Percentiles rank a stretch among this genome's conserved stretches.
Conservation (phyloP, 2,329 filamentous ascomycete genomes). For the Capronia americana region DNA sequence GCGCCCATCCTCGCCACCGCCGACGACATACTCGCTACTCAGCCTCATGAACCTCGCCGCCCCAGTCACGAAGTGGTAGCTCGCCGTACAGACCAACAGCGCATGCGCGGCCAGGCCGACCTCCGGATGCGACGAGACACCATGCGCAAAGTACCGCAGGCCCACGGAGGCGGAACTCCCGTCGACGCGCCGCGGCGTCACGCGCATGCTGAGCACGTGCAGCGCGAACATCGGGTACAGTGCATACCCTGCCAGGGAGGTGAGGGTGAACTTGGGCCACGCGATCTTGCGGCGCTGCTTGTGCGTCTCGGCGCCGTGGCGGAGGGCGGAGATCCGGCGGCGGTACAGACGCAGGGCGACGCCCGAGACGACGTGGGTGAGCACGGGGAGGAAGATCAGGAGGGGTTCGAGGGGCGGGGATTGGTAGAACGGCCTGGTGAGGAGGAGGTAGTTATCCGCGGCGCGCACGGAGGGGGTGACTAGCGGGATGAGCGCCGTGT, state of each 20-base stretch:
- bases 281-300: constrained; percentile 54
- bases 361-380: constrained; percentile 78
- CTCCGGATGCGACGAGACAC: constrained; percentile 74
- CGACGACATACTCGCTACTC: constrained; percentile 61
- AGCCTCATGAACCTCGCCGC: constrained; percentile 79
- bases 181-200: constrained; percentile 75
- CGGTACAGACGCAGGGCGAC: constrained; percentile 77
- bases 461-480: constrained; percentile 73
- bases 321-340: constrained; percentile 70
- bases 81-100: constrained; percentile 69
- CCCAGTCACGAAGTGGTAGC: constrained; percentile 83
- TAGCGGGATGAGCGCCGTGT: constrained; percentile 81
- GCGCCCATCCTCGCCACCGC: constrained; percentile 47
- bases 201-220: constrained; percentile 78
- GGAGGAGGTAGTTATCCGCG: constrained; percentile 84
- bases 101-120: constrained; percentile 73
- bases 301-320: constrained; percentile 74
- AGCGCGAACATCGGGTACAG: constrained; percentile 69
- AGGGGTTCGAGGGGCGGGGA: constrained; percentile 79
- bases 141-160: constrained; percentile 82
- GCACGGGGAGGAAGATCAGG: constrained; percentile 75
- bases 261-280: constrained; percentile 76
- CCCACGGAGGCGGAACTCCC: constrained; percentile 88
- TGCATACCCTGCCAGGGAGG: constrained; percentile 74
- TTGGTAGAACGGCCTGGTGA: constrained; percentile 91